Evolutionary conservation across 768 basidiomycete genomes (phyloP), one percentile per base, ranked within the genome.

Genomic region (Hortiboletus campestris): DNA sequence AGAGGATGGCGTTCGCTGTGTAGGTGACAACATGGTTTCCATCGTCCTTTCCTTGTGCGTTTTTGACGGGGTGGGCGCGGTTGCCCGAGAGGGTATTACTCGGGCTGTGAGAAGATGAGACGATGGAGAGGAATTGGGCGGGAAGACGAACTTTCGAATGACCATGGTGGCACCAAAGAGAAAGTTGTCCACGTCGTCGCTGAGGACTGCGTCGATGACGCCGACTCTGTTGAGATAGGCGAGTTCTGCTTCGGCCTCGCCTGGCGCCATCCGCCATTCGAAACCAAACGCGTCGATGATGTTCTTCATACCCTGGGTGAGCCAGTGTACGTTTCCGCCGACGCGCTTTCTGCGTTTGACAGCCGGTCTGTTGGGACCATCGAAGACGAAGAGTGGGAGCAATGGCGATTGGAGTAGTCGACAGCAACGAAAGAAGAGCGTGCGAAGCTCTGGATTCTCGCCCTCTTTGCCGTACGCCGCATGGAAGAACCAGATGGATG

Each of bases 111-210:
- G 2, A 54, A 40, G 16, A 42, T 68, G 22, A 59, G 50, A 49
- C 48, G n/a, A 20, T 17, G 45, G 2, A 38, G 12, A 41, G 16
- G 17, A 13, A 47, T 13, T 8, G 22, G 39, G 34, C 28, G 2
- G 19, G 29, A 38, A 29, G 4, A 57, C 77, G 48, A 57, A 91
- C 91, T 96, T 97, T 66, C 94, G 82, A 61, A 96, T 83, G 29
- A 98, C 84, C 43, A 83, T 84, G 6, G 74, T 80, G 1, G 92
- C 94, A 20, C 94, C 94, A 58, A 98, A 98, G 3, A 97, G 73
- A 65, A 96, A 88, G 51, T 85, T 94, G 65, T 98, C 94, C 2
- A 94, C 94, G 63, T 97, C 95, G 69, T 98, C 95, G 0, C 94
- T 91, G 42, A 95, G 78, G 25, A 97, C 82, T 0, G 86, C 91